Evolutionary conservation across 495 filamentous ascomycete genomes (phyloP), one percentile per base, ranked within the genome.

Genomic region (Neurospora sp.): DNA sequence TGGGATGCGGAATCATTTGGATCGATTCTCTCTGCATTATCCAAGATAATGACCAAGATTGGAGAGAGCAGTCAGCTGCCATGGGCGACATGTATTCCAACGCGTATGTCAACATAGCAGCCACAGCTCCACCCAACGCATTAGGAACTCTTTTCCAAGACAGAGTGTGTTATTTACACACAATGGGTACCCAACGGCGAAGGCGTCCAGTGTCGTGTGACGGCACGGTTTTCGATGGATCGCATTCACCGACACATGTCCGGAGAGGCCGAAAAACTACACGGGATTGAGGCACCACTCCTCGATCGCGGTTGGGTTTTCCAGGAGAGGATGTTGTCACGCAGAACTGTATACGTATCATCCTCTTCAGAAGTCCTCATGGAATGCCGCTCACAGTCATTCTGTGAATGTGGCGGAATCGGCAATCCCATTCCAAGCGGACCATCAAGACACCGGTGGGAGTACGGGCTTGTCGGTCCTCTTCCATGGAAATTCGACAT

Each of bases 41-140:
- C 5, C 44, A 72, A 40, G 71, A 72, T n/a, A 35, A 3, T 31
- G 2, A 27, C 0, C 35, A 5, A 35, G 71, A 72, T 1, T 72
- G 71, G 71, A 37, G 12, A 22, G 46, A 31, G 1, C 71, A 72
- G 0, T 72, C 71, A n/a, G 18, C 14, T 3, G 10, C 10, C 31
- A 72, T 72, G 71, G 2, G 46, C 46, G 61, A 68, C 1, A 48
- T 72, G 7, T 72, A 72, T 68, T 72, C 71, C 0, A 27, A 37
- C 44, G 71, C 71, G 11, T 72, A 72, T 27, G 20, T 72, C 46
- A 72, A 72, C 40, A 46, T 72, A 1, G 71, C 46, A 7, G 48
- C 48, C 5, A 40, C 71, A n/a, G 44, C 71, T 0, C 27, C 68
- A 18, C 40, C 27, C n/a, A 68, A 72, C 37, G 44, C 40, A 22